These are phyloP conservation scores for Curvularia eragrostidis DNA, from an alignment of 2,329 filamentous ascomycete genomes.

Conservation along the genomic window DNA sequence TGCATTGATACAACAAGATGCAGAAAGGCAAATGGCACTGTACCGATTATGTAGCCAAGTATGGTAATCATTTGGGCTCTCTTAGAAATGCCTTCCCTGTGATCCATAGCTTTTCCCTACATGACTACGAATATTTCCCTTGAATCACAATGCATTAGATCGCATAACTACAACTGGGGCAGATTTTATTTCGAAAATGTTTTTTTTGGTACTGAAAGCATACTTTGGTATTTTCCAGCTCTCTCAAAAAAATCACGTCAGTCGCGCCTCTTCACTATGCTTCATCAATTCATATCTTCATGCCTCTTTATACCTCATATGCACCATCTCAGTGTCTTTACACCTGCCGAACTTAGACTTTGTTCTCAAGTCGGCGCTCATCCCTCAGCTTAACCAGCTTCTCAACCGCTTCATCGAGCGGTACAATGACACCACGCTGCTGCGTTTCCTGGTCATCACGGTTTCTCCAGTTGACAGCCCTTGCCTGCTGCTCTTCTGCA, in stretches of 20 bases:
- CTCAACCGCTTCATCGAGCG: conserved; percentile 64
- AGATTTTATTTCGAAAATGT: neutral
- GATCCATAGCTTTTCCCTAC: neutral
- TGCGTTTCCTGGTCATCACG: conserved; percentile 68
- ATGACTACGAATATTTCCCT: neutral
- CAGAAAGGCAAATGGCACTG: neutral
- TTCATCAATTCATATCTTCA: conserved; percentile 16
- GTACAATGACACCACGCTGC: conserved; percentile 66
- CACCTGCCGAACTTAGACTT: conserved; percentile 17
- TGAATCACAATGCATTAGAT: neutral
- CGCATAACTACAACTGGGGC: neutral
- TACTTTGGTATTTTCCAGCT: neutral
- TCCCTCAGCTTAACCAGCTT: conserved; percentile 59
- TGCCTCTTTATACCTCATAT: conserved; percentile 13
- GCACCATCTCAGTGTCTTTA: neutral
- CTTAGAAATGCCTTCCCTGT: neutral
- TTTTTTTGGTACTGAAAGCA: neutral
- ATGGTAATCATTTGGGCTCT: neutral
- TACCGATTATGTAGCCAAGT: neutral
- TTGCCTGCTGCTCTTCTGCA: conserved; percentile 65
- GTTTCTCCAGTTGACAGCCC: conserved; percentile 69
- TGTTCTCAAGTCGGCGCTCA: conserved; percentile 50
- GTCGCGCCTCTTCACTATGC: neutral
- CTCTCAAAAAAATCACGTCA: neutral
- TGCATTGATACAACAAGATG: neutral